Base-by-base conservation (phyloP, 1,139 yeast species). In the Taphrina flavorubra region DNA sequence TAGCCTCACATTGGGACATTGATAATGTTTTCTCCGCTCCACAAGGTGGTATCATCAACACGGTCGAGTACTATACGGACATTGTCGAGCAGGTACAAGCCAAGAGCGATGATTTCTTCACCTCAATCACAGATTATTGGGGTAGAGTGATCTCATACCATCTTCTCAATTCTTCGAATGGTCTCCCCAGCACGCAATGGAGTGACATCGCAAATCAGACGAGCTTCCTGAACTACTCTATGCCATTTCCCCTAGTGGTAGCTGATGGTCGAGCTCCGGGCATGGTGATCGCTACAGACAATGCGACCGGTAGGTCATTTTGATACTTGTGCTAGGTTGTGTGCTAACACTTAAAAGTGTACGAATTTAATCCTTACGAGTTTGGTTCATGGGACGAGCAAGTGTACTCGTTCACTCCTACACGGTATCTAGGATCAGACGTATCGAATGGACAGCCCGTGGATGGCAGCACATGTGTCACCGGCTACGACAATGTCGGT, bases 321-420 rank as follows among this genome's bases (percentile, higher is more conserved):
- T 6, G 14, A 31, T 2, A 20, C 37, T n/a, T 49, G 51, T 20
- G n/a, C 25, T 20, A 46, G 18, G 31, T 10, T 7, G 10, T n/a
- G 4, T 16, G 39, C 56, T 51, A 31, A 89, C 76, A 86, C 94
- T 10, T 39, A 14, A 88, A 96, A 0, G 83, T 88, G 16, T 86
- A 89, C 72, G 97, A 92, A 78, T 81, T 89, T 74, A 89, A 85
- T 72, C 92, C 97, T 1, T 90, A 80, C 74, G 97, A 92, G 79
- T 77, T 91, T 78, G 97, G 97, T 7, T 87, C 95, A 42, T 91
- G 96, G 95, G 97, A 92, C 76, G 89, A 44, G 31, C 82, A 89
- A 0, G 78, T 90, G 62, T 82, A 84, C 71, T 83, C 87, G 34
- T 91, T 92, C 79, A 81, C 87, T 34, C 87, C 87, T 70, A 80